Percentiles rank a stretch among this genome's conserved stretches.
These are phyloP conservation scores for Ceratobasidium sp. DNA, from an alignment of 1,284 basidiomycete species.

Conservation along the genomic window DNA sequence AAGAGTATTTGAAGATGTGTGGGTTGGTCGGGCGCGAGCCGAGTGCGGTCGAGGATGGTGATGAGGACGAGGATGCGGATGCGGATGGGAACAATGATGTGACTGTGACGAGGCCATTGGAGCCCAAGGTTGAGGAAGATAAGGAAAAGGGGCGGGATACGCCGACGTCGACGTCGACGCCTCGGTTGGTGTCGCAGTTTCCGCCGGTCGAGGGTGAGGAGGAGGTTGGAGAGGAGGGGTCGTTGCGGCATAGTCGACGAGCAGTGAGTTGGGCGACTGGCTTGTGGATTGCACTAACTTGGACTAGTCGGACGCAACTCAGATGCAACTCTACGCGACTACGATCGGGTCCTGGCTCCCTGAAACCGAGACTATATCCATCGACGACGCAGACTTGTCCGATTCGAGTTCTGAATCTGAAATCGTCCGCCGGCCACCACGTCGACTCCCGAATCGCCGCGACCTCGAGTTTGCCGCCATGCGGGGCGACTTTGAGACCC, in stretches of 20 bases:
- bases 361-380: conserved; percentile 41
- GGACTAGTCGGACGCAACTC: conserved; percentile 12
- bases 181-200: not conserved
- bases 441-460: conserved; percentile 69
- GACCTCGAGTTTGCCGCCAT: conserved; percentile 72
- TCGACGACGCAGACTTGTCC: conserved; percentile 43
- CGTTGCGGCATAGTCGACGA: conserved; percentile 25
- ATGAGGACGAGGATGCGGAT: conserved; percentile 7
- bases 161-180: conserved; percentile 17
- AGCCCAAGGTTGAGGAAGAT: conserved; percentile 4
- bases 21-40: conserved; percentile 41
- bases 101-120: not conserved
- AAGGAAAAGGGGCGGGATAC: conserved; percentile 24
- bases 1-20: conserved; percentile 68
- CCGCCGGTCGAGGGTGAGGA: conserved; percentile 9
- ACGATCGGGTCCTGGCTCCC: conserved; percentile 31
- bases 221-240: conserved; percentile 2
- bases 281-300: not conserved
- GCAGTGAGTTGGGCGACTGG: not conserved
- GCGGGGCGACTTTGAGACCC: no score
- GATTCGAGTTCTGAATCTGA: conserved; percentile 41
- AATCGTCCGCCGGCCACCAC: conserved; percentile 48
- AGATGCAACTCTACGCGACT: conserved; percentile 28
- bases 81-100: conserved; percentile 6
- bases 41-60: not conserved